Percentiles rank a stretch among this genome's conserved stretches.
phyloP scores from a whole-genome alignment of 768 basidiomycete genomes.

The Russula brevipes region DNA sequence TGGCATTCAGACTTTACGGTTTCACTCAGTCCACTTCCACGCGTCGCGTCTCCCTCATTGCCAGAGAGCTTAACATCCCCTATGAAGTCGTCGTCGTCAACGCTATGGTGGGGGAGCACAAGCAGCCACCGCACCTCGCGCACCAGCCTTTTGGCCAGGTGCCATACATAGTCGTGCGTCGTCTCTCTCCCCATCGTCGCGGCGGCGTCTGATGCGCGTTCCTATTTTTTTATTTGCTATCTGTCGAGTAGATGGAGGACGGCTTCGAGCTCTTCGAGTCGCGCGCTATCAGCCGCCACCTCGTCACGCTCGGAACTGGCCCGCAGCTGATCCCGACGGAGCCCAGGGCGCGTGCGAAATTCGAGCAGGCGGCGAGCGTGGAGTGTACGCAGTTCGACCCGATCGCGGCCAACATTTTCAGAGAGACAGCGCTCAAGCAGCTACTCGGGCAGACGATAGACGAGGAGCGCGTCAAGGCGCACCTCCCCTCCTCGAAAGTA shows the following conservation, averaged over 20 bases:
- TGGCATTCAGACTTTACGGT: conserved; percentile 11
- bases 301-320: conserved; percentile 27
- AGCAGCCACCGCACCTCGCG: not conserved
- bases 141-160: conserved; percentile 22
- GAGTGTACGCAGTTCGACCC: conserved; percentile 25
- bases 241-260: conserved; percentile 26
- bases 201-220: not conserved
- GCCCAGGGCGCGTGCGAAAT: conserved; percentile 26
- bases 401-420: not conserved
- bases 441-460: not conserved
- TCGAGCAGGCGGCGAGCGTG: conserved; percentile 31
- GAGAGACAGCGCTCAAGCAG: conserved; percentile 6
- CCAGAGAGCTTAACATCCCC: conserved; percentile 10
- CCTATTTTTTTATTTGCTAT: not conserved
- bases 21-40: not conserved
- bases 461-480: conserved; percentile 5
- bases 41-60: conserved; percentile 13
- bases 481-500: not conserved
- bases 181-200: not conserved
- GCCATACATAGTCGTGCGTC: conserved; percentile 12
- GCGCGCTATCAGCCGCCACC: conserved; percentile 29
- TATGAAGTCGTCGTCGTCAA: not conserved
- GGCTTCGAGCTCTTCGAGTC: conserved; percentile 30
- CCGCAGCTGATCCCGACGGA: conserved; percentile 26
- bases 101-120: not conserved